phyloP scores from a whole-genome alignment of 257 asterid species.

The Euphrasia confusa region DNA sequence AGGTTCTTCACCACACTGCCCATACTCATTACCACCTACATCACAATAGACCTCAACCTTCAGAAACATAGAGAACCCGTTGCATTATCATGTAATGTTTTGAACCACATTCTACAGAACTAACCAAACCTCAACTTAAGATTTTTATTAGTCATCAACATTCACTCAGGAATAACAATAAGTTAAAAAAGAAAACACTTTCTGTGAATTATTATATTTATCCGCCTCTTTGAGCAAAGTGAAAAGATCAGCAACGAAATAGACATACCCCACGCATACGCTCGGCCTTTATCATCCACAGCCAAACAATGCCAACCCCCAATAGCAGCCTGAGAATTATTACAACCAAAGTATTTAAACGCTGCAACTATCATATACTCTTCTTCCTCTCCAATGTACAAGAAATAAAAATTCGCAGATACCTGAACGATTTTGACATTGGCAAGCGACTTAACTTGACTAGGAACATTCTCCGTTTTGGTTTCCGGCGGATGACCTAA shows the following conservation, averaged over 20 bases:
- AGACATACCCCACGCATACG: slow-evolving; percentile 93
- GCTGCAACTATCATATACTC: slow-evolving; percentile 3
- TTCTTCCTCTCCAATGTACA: background rate
- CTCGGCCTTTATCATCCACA: slow-evolving; percentile 93
- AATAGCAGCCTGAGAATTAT: slow-evolving; percentile 78
- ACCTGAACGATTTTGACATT: slow-evolving; percentile 91
- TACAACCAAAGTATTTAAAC: slow-evolving; percentile 21
- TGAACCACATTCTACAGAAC: slow-evolving; percentile 4
- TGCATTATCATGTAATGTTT: background rate
- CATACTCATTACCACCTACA: slow-evolving; percentile 97
- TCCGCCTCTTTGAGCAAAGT: too few relatives aligned
- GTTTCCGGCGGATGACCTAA: slow-evolving; percentile 89
- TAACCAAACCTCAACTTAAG: slow-evolving; percentile 16
- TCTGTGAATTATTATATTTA: background rate
- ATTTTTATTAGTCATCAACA: slow-evolving; percentile 16
- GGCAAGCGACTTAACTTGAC: slow-evolving; percentile 82
- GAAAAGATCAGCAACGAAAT: background rate
- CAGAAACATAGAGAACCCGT: slow-evolving; percentile 9
- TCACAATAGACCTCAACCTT: slow-evolving; percentile 23
- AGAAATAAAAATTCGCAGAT: slow-evolving; percentile 15
- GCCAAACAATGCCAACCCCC: slow-evolving; percentile 99
- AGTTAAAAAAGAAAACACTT: slow-evolving; percentile 3
- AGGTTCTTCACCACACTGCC: slow-evolving; percentile 99
- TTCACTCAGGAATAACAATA: background rate
- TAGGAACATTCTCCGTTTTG: slow-evolving; percentile 86